Percentiles rank a stretch among this genome's conserved stretches.
Evolutionary conservation across 208 protist genomes (phyloP).

Genomic region (Vickermania spadyakhi): DNA sequence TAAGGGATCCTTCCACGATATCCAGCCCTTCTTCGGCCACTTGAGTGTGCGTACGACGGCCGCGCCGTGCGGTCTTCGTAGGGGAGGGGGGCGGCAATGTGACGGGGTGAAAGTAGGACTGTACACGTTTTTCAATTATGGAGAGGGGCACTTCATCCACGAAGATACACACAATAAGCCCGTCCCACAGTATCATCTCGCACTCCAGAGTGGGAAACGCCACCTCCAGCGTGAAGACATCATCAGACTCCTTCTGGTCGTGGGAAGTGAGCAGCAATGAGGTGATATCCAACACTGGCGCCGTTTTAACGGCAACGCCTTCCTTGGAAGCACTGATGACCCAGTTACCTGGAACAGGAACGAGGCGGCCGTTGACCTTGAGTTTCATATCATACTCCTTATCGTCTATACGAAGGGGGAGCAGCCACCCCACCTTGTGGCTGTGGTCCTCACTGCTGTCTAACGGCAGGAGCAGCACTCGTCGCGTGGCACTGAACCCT

Average conservation of each 20-base stretch:
- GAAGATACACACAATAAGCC: conserved; percentile 57
- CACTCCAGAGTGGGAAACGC: conserved; percentile 32
- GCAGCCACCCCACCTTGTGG: conserved; percentile 65
- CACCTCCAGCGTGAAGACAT: conserved; percentile 46
- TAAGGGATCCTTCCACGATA: conserved; percentile 39
- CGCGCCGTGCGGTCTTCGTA: neutral
- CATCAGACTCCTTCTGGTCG: neutral
- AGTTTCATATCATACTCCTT: conserved; percentile 40
- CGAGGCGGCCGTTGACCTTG: conserved; percentile 35
- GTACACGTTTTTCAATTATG: conserved; percentile 25
- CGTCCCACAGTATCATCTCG: conserved; percentile 57
- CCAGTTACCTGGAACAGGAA: conserved; percentile 42
- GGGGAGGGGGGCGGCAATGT: neutral
- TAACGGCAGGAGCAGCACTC: conserved; percentile 66
- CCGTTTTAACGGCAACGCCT: conserved; percentile 40
- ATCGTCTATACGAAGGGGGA: conserved; percentile 43
- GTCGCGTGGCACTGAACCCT: conserved; percentile 33
- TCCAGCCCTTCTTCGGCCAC: conserved; percentile 14
- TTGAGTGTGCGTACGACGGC: neutral
- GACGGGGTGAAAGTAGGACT: conserved; percentile 21
- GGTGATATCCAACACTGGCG: conserved; percentile 53
- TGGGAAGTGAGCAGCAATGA: conserved; percentile 14
- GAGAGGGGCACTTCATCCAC: conserved; percentile 35
- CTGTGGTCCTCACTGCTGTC: conserved; percentile 20
- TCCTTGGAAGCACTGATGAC: conserved; percentile 51